A percentile compares a stretch with the other conserved stretches of the same genome.
Evolutionary conservation across 352 stramenopile genomes (phyloP).

Genomic region (Globisporangium canariense): DNA sequence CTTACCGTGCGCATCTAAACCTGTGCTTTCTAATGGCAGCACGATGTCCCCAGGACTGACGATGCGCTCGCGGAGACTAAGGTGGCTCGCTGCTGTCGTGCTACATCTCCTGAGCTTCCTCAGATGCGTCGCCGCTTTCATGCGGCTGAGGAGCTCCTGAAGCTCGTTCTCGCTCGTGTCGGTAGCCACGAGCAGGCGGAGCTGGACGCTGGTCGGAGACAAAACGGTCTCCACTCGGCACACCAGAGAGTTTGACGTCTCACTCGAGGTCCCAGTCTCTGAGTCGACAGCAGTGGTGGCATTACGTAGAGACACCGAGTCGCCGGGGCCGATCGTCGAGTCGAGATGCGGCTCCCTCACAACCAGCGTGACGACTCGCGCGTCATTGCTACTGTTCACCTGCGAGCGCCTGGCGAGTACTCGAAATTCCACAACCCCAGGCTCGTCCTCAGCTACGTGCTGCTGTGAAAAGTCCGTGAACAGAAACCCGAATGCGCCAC

Average conservation of each 20-base stretch:
- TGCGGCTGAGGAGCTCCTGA: background rate
- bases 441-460: conserved; percentile 12
- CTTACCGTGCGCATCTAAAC: background rate
- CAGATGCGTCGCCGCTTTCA: conserved; percentile 13
- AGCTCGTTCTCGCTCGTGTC: conserved; percentile 3
- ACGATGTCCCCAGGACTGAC: conserved; percentile 16
- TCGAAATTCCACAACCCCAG: conserved; percentile 21
- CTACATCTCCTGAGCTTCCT: conserved; percentile 10
- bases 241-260: background rate
- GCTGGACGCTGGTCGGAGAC: conserved; percentile 3
- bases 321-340: conserved; percentile 3
- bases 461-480: conserved; percentile 34
- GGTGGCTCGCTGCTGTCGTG: conserved; percentile 16
- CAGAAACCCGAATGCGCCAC: conserved; percentile 31
- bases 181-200: background rate
- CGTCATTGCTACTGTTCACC: background rate
- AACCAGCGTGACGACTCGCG: conserved; percentile 10
- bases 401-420: conserved; percentile 18
- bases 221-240: conserved; percentile 11
- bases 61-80: conserved; percentile 23
- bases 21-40: conserved; percentile 2
- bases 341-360: conserved; percentile 21
- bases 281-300: background rate
- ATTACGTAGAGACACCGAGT: conserved; percentile 12
- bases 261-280: background rate